Conservation (phyloP, 2,329 filamentous ascomycete species). For the Aspergillus awamori region DNA sequence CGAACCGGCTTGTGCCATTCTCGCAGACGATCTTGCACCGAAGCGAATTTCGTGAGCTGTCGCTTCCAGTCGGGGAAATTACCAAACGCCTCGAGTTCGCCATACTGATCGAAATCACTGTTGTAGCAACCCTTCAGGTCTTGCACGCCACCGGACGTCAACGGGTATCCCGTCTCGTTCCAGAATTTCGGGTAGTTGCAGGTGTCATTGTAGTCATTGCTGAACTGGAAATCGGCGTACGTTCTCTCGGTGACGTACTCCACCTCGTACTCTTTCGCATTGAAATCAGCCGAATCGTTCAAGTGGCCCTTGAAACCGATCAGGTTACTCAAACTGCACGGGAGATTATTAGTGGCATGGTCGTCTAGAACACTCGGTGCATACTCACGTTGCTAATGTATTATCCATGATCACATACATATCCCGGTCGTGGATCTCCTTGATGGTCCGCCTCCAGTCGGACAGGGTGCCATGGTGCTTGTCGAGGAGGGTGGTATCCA, state of each 20-base stretch:
- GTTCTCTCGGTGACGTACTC: slow-evolving; percentile 56
- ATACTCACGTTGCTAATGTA: slow-evolving; percentile 59
- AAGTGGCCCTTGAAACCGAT: slow-evolving; percentile 49
- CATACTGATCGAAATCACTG: slow-evolving; percentile 66
- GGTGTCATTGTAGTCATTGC: slow-evolving; percentile 55
- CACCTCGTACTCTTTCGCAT: slow-evolving; percentile 58
- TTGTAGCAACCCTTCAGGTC: slow-evolving; percentile 59
- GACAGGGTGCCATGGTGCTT: slow-evolving; percentile 62
- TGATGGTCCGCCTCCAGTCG: slow-evolving; percentile 59
- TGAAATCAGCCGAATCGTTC: slow-evolving; percentile 58
- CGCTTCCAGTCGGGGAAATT: slow-evolving; percentile 64
- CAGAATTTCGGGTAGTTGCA: slow-evolving; percentile 64
- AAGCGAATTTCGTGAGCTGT: slow-evolving; percentile 66
- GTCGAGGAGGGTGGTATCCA: slow-evolving; percentile 65
- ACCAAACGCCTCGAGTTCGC: slow-evolving; percentile 66
- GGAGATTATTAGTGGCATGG: not conserved
- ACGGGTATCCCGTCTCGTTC: slow-evolving; percentile 57
- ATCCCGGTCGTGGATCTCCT: slow-evolving; percentile 59
- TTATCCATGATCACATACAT: slow-evolving; percentile 70
- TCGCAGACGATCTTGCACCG: slow-evolving; percentile 66
- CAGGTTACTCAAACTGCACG: slow-evolving; percentile 55
- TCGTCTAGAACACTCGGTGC: not conserved
- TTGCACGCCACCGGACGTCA: slow-evolving; percentile 49
- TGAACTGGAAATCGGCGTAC: slow-evolving; percentile 61
- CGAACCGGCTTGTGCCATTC: slow-evolving; percentile 64